Base-by-base conservation (phyloP, 1,284 basidiomycete species). In the Meira miltonrushii region DNA sequence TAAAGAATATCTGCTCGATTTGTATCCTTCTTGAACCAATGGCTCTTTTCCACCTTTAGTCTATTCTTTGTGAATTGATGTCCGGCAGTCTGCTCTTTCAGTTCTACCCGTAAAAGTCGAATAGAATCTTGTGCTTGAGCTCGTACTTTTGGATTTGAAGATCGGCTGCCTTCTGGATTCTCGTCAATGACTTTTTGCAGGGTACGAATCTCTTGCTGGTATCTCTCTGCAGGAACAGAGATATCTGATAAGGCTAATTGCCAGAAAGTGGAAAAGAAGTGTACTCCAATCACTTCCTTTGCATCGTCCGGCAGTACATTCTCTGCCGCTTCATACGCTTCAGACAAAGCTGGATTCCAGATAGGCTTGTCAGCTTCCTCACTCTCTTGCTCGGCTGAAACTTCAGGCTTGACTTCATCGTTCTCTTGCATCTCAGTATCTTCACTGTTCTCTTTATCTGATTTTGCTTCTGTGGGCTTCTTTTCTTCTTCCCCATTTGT, bases 21-120 rank as follows among this genome's bases (percentile, higher is more conserved):
- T 2, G 63, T 58, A 15, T 47, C 53, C 40, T 68, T 46, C 39
- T 25, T 37, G 78, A 98, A 96, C 93, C 94, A 97, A 69, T 89
- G 85, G 13, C 82, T 80, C 78, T 90, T 92, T 80, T 98, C 95
- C 12, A 84, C 83, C 38, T 84, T 82, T 21, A 94, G 77, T 19
- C 92, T 85, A 69, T 87, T 88, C 68, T 87, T 82, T 1, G 89
- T 90, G 67, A 86, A 88, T 39, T 82, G 83, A 48, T 88, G 83
- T 21, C 84, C 85, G 13, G 83, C 83, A 11, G 85, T 85, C 78
- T 90, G 89, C 63, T 88, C 85, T 72, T 88, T 89, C 72, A 86
- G 83, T 77, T 90, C 89, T 62, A 81, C 67, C 19, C 67, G 65
- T 51, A 79, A 75, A 56, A 74, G 67, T 15, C 47, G 53, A n/a